Conservation (phyloP, 768 basidiomycete species). For the Basidioascus undulatus region DNA sequence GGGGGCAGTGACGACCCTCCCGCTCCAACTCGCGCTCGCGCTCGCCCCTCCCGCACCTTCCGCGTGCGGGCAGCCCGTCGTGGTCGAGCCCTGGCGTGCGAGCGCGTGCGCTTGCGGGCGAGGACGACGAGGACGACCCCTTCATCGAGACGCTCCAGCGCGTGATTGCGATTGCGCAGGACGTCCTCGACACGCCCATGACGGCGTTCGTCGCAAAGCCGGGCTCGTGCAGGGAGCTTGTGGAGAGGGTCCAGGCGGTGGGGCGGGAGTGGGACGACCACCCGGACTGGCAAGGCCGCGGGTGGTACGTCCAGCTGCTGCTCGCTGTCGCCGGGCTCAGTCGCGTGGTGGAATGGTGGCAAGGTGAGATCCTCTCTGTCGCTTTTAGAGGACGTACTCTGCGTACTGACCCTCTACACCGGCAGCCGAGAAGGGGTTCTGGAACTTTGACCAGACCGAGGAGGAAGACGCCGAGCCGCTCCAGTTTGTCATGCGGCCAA, state of each 20-base stretch:
- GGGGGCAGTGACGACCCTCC: no score
- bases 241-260: constrained; percentile 71
- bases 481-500: constrained; percentile 78
- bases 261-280: constrained; percentile 94
- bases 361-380: no score
- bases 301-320: constrained; percentile 93
- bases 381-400: no score
- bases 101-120: constrained; percentile 1
- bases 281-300: constrained; percentile 89
- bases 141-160: constrained; percentile 40
- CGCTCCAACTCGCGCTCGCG: constrained; percentile 86
- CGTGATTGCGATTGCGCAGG: constrained; percentile 76
- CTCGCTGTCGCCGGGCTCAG: constrained; percentile 86
- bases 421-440: constrained; percentile 91
- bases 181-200: constrained; percentile 72
- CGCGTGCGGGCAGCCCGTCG: neutral
- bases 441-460: constrained; percentile 73
- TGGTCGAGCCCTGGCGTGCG: constrained; percentile 1
- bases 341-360: constrained; percentile 98
- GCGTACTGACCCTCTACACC: neutral
- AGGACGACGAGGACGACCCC: constrained; percentile 5
- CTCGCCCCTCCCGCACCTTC: constrained; percentile 52
- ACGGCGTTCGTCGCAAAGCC: constrained; percentile 63
- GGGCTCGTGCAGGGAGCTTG: constrained; percentile 60
- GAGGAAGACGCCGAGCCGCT: constrained; percentile 76